Percentiles rank a stretch among this genome's conserved stretches.
phyloP scores from a whole-genome alignment of 208 protist species.

The Acanthamoeba triangularis region DNA sequence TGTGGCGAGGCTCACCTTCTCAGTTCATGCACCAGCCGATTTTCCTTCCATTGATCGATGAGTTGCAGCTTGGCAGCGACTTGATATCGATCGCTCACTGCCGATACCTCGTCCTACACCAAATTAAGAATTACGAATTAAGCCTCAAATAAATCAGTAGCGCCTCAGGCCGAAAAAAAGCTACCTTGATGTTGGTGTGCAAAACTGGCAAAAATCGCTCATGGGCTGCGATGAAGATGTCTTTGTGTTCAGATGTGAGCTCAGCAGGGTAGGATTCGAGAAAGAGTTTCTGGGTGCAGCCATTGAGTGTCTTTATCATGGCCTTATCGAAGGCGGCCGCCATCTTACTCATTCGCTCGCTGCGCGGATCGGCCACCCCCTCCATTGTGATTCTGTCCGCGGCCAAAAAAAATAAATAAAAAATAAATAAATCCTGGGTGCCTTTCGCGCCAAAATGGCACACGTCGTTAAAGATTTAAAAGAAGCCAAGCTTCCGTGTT shows the following conservation, averaged over 20 bases:
- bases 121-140: background rate
- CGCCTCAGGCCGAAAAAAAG: background rate
- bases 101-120: background rate
- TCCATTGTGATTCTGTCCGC: background rate
- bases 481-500: too few relatives aligned
- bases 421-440: too few relatives aligned
- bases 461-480: too few relatives aligned
- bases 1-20: background rate
- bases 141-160: background rate
- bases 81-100: background rate
- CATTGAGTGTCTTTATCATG: background rate
- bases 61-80: slow-evolving; percentile 21
- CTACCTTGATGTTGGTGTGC: background rate
- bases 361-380: background rate
- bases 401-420: too few relatives aligned
- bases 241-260: background rate
- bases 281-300: background rate
- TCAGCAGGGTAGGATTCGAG: background rate
- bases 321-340: background rate
- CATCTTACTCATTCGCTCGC: background rate
- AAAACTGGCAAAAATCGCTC: slow-evolving; percentile 1
- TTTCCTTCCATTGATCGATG: slow-evolving; percentile 41
- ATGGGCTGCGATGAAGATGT: background rate
- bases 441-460: slow-evolving; percentile 16
- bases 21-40: background rate